Percentiles rank a stretch among this genome's conserved stretches.
phyloP scores from a whole-genome alignment of 2,329 filamentous ascomycete species.

The Penicillium oxalicum region DNA sequence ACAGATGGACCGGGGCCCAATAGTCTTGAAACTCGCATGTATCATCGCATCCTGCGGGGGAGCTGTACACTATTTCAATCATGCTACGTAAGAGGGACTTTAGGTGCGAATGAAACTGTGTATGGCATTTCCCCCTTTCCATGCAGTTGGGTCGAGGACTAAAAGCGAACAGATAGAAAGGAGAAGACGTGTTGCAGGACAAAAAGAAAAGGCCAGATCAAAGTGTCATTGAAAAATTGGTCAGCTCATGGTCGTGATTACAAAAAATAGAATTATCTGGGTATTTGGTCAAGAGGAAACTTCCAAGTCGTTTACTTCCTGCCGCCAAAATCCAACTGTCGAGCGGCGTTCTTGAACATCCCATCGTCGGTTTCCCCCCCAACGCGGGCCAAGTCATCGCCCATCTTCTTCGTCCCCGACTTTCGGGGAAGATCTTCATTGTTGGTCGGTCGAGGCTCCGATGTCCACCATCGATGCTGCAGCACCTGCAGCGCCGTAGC shows the following conservation, averaged over 20 bases:
- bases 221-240: too few species aligned
- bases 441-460: conserved; percentile 73
- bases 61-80: too few species aligned
- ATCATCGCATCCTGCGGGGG: too few species aligned
- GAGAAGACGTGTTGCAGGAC: too few species aligned
- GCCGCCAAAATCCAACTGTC: conserved; percentile 71
- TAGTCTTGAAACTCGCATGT: too few species aligned
- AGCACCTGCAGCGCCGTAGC: conserved; percentile 73
- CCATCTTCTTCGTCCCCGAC: conserved; percentile 67
- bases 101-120: too few species aligned
- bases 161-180: too few species aligned
- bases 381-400: conserved; percentile 71
- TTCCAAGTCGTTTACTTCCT: conserved; percentile 14
- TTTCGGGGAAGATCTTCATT: conserved; percentile 78
- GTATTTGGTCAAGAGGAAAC: neutral
- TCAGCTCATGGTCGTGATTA: neutral
- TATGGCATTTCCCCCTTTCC: too few species aligned
- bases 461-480: conserved; percentile 78
- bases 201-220: too few species aligned
- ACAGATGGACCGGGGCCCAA: too few species aligned
- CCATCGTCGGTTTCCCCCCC: conserved; percentile 65
- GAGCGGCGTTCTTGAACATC: conserved; percentile 65
- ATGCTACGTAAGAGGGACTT: too few species aligned
- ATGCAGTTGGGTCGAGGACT: too few species aligned
- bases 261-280: neutral